phyloP scores from a whole-genome alignment of 306 rosid species.

The Casuarina glauca region DNA sequence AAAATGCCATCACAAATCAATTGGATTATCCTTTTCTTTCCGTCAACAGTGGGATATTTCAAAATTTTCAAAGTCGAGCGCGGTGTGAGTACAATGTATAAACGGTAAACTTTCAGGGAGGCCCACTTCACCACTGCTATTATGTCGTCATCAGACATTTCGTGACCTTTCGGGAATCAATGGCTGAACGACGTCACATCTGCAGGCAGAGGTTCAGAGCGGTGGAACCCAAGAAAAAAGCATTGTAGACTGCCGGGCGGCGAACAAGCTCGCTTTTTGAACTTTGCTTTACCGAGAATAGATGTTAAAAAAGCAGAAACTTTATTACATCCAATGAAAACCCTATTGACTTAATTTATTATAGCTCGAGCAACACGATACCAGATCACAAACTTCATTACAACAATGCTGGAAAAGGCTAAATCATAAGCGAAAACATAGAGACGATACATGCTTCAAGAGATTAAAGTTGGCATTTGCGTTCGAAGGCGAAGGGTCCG shows the following conservation, averaged over 20 bases:
- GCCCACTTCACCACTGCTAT: neutral
- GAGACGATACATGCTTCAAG: too few relatives aligned
- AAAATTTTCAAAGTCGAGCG: neutral
- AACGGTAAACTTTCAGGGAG: neutral
- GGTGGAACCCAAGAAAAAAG: neutral
- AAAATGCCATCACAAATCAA: neutral
- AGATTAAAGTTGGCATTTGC: constrained; percentile 38
- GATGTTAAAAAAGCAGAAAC: too few relatives aligned
- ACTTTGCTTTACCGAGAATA: too few relatives aligned
- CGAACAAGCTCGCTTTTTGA: neutral
- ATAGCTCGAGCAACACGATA: too few relatives aligned
- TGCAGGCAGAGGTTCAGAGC: neutral
- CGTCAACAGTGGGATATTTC: neutral
- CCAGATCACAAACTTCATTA: too few relatives aligned
- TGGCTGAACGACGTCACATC: neutral
- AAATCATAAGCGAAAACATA: too few relatives aligned
- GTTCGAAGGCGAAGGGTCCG: constrained; percentile 81
- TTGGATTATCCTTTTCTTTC: neutral
- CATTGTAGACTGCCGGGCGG: neutral
- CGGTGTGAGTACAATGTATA: neutral
- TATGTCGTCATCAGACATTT: neutral
- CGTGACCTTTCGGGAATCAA: constrained; percentile 5
- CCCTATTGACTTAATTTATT: too few relatives aligned
- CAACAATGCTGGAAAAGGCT: too few relatives aligned
- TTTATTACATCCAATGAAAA: too few relatives aligned